A percentile compares a stretch with the other conserved stretches of the same genome.
Conservation (phyloP, 106 monocot species). For the Acorus calamus region DNA sequence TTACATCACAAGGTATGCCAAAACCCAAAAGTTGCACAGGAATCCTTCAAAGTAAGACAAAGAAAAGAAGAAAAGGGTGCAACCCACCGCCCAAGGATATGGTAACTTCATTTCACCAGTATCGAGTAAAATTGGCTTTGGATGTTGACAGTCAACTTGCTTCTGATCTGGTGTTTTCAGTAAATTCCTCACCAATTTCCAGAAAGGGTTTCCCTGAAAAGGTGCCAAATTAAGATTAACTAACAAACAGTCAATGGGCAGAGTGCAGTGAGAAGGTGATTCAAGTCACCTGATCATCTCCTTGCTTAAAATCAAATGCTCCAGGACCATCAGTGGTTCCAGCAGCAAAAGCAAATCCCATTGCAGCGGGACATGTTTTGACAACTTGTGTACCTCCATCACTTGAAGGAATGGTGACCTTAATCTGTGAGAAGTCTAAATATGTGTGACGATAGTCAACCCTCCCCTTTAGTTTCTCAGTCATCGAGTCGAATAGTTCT, state of each 20-base stretch:
- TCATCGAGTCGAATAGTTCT: conserved; percentile 63
- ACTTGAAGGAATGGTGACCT: conserved; percentile 35
- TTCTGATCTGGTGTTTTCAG: conserved; percentile 57
- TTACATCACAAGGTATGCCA: background rate
- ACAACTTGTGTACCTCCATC: conserved; percentile 25
- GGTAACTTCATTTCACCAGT: conserved; percentile 86
- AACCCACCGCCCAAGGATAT: conserved; percentile 85
- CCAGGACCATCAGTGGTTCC: conserved; percentile 97
- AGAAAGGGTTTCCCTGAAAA: conserved; percentile 80
- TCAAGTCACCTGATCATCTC: conserved; percentile 54
- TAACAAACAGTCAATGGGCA: background rate
- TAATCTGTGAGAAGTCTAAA: conserved; percentile 69
- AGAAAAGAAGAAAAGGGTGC: conserved; percentile 1
- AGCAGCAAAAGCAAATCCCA: conserved; percentile 95
- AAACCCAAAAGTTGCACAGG: background rate
- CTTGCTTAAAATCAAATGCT: conserved; percentile 90
- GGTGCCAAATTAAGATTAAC: background rate
- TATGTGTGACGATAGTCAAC: conserved; percentile 72
- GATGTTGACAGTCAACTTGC: conserved; percentile 71
- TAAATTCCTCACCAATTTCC: conserved; percentile 66
- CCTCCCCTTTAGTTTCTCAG: conserved; percentile 62
- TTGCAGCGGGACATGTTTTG: conserved; percentile 84
- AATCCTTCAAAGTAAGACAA: background rate
- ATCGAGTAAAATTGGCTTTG: conserved; percentile 84
- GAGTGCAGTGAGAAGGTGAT: background rate